Base-by-base conservation (phyloP, 352 stramenopile genomes). In the Pythium periplocum region DNA sequence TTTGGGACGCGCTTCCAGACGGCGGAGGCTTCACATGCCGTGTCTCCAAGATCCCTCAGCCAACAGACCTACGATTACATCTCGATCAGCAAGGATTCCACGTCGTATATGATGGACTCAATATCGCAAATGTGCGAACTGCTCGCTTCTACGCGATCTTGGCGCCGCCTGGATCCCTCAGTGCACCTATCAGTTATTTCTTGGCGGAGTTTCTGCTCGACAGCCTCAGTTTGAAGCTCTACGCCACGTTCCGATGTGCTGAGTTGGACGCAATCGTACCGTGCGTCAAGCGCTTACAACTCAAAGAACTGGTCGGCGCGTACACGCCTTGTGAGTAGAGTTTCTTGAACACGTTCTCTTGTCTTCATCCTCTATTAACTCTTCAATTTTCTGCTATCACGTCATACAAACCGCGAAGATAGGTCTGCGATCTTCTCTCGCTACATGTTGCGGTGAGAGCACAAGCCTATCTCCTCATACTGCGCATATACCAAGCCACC, bases 191-290 rank as follows among this genome's bases (percentile, higher is more conserved):
- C 38, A 42, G 7, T 42, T 75, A 77, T 36, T 90, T 88, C 49
- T 67, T 90, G 37, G 72, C 69, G 1, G 79, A 86, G 46, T 86
- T 90, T 36, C 53, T 79, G 43, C 83, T 91, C 57, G 76, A 91
- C 61, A 87, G 75, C 26, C 60, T 90, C 17, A 83, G 64, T 32
- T 53, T 88, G 2, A 87, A 87, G 51, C 47, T 93, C 10, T 66
- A 61, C 44, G 77, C 78, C n/a, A 70, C 62, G 42, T 91, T 91
- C 37, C 75, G 78, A 4, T 88, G 76, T 47, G 48, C 53, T 26
- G 67, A 83, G 8, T 53, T 68, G 5, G 73, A 86, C 17, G 69
- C 69, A 30, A 83, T 90, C 46, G 71, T 87, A 30, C 54, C 61
- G 9, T 85, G 79, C 55, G 75, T 91, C 2, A 86, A 85, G 61